A percentile compares a stretch with the other conserved stretches of the same genome.
Evolutionary conservation across 176 grass and related monocot genomes (phyloP).

Genomic region (Coix lacrymajobi): DNA sequence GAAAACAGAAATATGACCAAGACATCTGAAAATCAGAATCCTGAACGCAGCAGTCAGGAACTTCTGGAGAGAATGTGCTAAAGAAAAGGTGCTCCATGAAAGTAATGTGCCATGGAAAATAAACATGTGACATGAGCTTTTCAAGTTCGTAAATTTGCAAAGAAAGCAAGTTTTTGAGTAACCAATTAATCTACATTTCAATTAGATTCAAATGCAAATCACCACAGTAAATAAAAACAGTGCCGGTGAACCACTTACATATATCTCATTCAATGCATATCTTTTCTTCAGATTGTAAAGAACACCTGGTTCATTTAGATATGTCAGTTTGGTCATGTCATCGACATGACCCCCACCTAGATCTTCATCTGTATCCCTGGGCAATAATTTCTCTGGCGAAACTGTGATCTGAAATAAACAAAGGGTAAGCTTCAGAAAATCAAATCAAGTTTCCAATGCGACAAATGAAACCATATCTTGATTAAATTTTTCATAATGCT

Average conservation of each 20-base stretch:
- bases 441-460: background rate
- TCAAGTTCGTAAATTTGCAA: background rate
- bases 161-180: background rate
- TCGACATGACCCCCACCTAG: slow-evolving; percentile 86
- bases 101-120: background rate
- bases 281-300: slow-evolving; percentile 92
- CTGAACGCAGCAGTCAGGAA: background rate
- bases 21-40: background rate
- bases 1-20: background rate
- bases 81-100: background rate
- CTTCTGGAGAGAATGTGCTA: background rate
- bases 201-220: background rate
- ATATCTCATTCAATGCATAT: slow-evolving; percentile 97
- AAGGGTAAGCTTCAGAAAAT: background rate
- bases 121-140: background rate
- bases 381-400: slow-evolving; percentile 58
- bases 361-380: slow-evolving; percentile 91
- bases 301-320: slow-evolving; percentile 95
- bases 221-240: slow-evolving; percentile 5
- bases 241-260: slow-evolving; percentile 43
- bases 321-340: slow-evolving; percentile 98
- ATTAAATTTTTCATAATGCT: background rate
- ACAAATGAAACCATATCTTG: background rate
- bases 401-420: slow-evolving; percentile 49
- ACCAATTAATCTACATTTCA: background rate